Percentiles rank a stretch among this genome's conserved stretches.
Evolutionary conservation across 2,329 filamentous ascomycete genomes (phyloP).

Genomic region (Colletotrichum filicis): DNA sequence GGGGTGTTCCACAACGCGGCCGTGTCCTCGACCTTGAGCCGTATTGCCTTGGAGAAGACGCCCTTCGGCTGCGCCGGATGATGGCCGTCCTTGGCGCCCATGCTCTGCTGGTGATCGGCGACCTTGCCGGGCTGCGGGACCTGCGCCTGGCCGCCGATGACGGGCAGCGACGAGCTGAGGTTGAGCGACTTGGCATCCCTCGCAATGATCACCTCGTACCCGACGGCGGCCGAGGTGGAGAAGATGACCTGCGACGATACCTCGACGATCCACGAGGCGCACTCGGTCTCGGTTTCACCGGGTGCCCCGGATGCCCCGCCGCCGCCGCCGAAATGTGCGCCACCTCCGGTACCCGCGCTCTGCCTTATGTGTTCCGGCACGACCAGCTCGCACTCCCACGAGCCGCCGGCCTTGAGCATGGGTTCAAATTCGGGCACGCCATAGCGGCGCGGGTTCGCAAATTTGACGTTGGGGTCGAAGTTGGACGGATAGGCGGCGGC

Average conservation of each 20-base stretch:
- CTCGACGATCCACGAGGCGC: conserved; percentile 89
- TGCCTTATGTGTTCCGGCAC: conserved; percentile 84
- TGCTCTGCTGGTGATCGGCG: conserved; percentile 78
- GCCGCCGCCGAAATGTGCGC: conserved; percentile 57
- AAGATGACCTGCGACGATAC: conserved; percentile 94
- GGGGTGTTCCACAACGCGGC: conserved; percentile 94
- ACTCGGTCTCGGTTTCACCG: conserved; percentile 59
- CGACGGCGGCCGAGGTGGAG: conserved; percentile 86
- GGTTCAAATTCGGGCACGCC: conserved; percentile 93
- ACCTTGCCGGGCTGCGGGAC: conserved; percentile 76
- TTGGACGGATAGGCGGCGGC: conserved; percentile 85
- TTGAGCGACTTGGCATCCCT: conserved; percentile 86
- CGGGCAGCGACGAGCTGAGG: conserved; percentile 62
- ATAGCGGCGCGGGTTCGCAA: conserved; percentile 74
- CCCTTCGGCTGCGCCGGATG: conserved; percentile 76
- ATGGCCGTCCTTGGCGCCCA: conserved; percentile 65
- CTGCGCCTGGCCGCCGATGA: conserved; percentile 55
- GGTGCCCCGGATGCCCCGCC: conserved; percentile 35
- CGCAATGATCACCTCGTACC: conserved; percentile 87
- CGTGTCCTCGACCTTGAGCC: conserved; percentile 86
- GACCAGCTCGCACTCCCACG: conserved; percentile 82
- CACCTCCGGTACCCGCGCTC: conserved; percentile 62
- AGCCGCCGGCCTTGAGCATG: conserved; percentile 92
- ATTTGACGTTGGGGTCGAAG: conserved; percentile 86
- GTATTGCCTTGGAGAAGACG: conserved; percentile 85